phyloP scores from a whole-genome alignment of 495 filamentous ascomycete genomes.

The Annulohypoxylon bovei region DNA sequence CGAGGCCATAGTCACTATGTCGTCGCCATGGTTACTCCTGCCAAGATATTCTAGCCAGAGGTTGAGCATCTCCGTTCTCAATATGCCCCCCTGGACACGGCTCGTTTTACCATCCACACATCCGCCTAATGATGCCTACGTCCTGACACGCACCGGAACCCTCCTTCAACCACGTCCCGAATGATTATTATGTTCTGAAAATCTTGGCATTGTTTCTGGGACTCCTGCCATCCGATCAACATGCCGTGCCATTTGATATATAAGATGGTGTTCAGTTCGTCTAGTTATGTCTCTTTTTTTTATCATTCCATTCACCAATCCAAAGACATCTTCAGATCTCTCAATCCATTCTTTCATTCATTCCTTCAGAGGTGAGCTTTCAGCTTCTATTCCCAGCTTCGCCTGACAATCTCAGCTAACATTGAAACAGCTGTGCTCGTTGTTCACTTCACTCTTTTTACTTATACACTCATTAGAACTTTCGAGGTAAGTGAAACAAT shows the following conservation, averaged over 20 bases:
- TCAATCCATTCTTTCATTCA: conserved; percentile 55
- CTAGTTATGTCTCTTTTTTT: conserved; percentile 43
- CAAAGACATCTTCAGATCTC: conserved; percentile 47
- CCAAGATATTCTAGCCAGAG: conserved; percentile 38
- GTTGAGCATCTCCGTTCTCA: conserved; percentile 35
- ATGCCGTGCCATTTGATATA: conserved; percentile 49
- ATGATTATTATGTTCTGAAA: conserved; percentile 48
- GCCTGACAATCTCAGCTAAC: conserved; percentile 33
- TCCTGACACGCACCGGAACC: conserved; percentile 61
- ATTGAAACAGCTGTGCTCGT: conserved; percentile 58
- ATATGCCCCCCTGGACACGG: conserved; percentile 39
- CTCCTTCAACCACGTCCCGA: conserved; percentile 53
- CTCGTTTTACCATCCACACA: conserved; percentile 54
- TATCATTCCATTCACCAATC: conserved; percentile 54
- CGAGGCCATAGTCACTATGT: conserved; percentile 19
- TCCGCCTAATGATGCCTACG: conserved; percentile 49
- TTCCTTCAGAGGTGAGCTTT: conserved; percentile 59
- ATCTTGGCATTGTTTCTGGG: conserved; percentile 53
- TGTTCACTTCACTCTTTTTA: conserved; percentile 58
- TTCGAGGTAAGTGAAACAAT: conserved; percentile 49
- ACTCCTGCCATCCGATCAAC: conserved; percentile 49
- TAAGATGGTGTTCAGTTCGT: conserved; percentile 47
- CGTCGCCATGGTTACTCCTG: conserved; percentile 26
- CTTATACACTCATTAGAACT: conserved; percentile 53
- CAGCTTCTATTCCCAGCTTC: conserved; percentile 7